phyloP scores from a whole-genome alignment of 139 green algal species.

The Chlamydomonas incerta region DNA sequence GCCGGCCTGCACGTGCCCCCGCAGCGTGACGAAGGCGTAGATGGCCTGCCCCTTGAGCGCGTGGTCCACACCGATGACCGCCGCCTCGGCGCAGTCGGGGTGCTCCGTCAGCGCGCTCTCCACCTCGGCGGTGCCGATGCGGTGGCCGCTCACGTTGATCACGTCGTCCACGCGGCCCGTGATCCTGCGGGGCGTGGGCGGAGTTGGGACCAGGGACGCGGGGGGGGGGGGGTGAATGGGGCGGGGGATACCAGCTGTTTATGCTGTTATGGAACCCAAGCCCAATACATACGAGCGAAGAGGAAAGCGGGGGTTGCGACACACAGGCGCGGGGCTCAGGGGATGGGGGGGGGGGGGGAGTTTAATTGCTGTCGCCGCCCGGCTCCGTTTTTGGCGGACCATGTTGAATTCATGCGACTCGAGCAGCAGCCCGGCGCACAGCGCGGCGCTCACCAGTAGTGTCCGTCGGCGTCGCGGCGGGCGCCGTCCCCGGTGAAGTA shows the following conservation, averaged over 20 bases:
- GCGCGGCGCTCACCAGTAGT: slow-evolving; percentile 62
- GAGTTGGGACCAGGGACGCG: no score
- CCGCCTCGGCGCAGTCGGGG: slow-evolving; percentile 85
- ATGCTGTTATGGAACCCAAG: no score
- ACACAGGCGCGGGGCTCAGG: no score
- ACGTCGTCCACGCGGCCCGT: slow-evolving; percentile 97
- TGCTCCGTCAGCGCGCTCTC: slow-evolving; percentile 89
- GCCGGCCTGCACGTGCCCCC: slow-evolving; percentile 61
- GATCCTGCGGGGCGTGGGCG: slow-evolving; percentile 61
- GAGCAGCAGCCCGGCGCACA: no score
- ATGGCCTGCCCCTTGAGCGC: slow-evolving; percentile 94
- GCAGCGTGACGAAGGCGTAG: slow-evolving; percentile 96
- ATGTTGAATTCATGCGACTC: no score
- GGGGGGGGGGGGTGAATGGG: no score
- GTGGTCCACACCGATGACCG: slow-evolving; percentile 78
- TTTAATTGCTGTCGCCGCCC: no score
- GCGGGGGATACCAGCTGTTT: no score
- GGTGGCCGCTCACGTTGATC: slow-evolving; percentile 93
- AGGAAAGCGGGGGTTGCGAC: no score
- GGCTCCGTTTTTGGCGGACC: no score
- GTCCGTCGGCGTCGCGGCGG: slow-evolving; percentile 74
- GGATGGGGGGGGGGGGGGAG: no score
- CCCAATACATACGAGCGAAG: no score
- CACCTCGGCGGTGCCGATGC: slow-evolving; percentile 96
- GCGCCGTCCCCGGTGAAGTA: slow-evolving; percentile 93